These are phyloP conservation scores for Starmerella asiatica DNA, from an alignment of 805 yeast species.

Conservation along the genomic window DNA sequence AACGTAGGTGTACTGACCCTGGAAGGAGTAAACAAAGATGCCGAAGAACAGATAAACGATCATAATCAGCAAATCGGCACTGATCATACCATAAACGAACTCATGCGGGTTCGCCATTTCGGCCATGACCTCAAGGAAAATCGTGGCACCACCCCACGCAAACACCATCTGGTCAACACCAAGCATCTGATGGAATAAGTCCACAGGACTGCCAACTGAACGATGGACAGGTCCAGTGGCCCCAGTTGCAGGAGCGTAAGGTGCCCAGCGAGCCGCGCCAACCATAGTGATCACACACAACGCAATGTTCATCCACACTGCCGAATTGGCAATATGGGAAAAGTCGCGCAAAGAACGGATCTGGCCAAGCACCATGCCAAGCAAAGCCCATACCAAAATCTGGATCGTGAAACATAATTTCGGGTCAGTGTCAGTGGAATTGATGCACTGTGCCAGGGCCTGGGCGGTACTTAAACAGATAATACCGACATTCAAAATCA, in stretches of 20 bases:
- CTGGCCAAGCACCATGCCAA: conserved; percentile 34
- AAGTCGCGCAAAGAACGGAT: conserved; percentile 31
- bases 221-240: conserved; percentile 9
- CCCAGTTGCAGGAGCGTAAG: conserved; percentile 1
- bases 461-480: conserved; percentile 33
- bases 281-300: conserved; percentile 35
- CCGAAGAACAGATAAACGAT: conserved; percentile 33
- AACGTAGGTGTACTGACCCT: conserved; percentile 32
- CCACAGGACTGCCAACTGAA: conserved; percentile 1
- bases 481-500: conserved; percentile 34
- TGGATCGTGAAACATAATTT: conserved; percentile 32
- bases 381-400: conserved; percentile 33
- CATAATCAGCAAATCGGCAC: conserved; percentile 33
- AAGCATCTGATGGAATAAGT: conserved; percentile 8
- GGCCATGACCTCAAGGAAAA: conserved; percentile 36
- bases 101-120: conserved; percentile 38
- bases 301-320: conserved; percentile 38
- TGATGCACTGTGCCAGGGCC: conserved; percentile 30
- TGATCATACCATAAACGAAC: conserved; percentile 36
- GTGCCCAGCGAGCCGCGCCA: conserved; percentile 24
- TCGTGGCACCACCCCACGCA: conserved; percentile 41
- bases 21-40: conserved; percentile 32
- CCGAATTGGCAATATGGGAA: conserved; percentile 33
- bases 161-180: conserved; percentile 34
- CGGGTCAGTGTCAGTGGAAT: conserved; percentile 12